These are phyloP conservation scores for Syzygium syzygioides DNA, from an alignment of 441 rosid genomes.

Conservation along the genomic window DNA sequence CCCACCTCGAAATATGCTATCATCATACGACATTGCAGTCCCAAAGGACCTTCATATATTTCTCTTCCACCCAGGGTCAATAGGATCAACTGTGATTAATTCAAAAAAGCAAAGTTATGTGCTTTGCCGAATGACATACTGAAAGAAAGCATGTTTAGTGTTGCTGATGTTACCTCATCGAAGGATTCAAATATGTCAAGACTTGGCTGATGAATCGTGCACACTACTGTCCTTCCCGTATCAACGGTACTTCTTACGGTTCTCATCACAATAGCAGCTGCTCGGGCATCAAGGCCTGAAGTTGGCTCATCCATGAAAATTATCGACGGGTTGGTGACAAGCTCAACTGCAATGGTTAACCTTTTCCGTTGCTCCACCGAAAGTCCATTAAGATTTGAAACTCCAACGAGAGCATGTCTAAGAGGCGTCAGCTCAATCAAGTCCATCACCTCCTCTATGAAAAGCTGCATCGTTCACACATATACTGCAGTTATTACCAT, in stretches of 20 bases:
- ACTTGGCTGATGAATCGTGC: slow-evolving; percentile 13
- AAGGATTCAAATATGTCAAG: slow-evolving; percentile 3
- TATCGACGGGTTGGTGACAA: slow-evolving; percentile 5
- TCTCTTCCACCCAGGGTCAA: neutral
- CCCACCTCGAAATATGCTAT: slow-evolving; percentile 7
- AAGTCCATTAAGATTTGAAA: neutral
- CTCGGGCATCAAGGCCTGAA: slow-evolving; percentile 9
- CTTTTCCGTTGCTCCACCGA: slow-evolving; percentile 7
- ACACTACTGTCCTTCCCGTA: slow-evolving; percentile 2
- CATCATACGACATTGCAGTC: neutral
- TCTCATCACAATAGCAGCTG: slow-evolving; percentile 9
- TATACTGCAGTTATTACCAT: neutral
- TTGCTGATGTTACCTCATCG: slow-evolving; percentile 2
- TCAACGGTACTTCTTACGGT: slow-evolving; percentile 2
- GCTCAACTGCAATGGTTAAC: slow-evolving; percentile 6
- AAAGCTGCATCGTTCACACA: too few relatives aligned
- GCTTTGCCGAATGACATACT: too few relatives aligned
- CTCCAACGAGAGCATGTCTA: slow-evolving; percentile 1
- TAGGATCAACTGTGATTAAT: neutral
- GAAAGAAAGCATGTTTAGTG: neutral
- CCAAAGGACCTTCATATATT: slow-evolving; percentile 8
- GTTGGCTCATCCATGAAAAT: slow-evolving; percentile 13
- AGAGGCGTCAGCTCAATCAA: neutral
- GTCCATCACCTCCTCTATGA: slow-evolving; percentile 4
- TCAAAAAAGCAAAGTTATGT: neutral